A percentile compares a stretch with the other conserved stretches of the same genome.
Evolutionary conservation across 768 basidiomycete species (phyloP).

Genomic region (Lentinula sp.): DNA sequence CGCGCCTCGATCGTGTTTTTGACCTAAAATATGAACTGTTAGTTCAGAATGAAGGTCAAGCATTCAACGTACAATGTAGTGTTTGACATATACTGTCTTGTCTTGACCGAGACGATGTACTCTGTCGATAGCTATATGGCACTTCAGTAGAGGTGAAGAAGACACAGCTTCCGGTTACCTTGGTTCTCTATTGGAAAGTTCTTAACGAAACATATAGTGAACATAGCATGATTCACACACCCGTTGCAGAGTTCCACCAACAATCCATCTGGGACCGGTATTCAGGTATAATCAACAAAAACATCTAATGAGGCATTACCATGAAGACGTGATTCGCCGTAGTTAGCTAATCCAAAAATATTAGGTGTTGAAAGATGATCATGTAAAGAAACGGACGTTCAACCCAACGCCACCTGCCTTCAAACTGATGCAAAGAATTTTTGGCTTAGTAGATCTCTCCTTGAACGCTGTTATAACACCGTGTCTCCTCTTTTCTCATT

Average conservation of each 20-base stretch:
- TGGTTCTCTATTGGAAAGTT: constrained; percentile 48
- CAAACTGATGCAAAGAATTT: constrained; percentile 71
- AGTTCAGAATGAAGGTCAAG: background rate
- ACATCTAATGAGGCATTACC: constrained; percentile 29
- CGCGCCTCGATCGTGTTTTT: constrained; percentile 73
- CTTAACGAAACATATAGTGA: background rate
- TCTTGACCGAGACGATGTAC: constrained; percentile 85
- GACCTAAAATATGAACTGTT: constrained; percentile 34
- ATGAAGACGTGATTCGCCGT: constrained; percentile 83
- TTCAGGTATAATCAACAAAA: background rate
- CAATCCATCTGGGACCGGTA: constrained; percentile 69
- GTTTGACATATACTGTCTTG: constrained; percentile 75
- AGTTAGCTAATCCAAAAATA: constrained; percentile 45
- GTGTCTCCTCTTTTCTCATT: constrained; percentile 42
- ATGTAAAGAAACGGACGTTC: constrained; percentile 30
- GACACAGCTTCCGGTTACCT: constrained; percentile 32
- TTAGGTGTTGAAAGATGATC: background rate
- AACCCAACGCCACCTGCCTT: constrained; percentile 92
- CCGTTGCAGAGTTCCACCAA: constrained; percentile 82
- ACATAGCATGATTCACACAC: background rate
- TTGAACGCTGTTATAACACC: constrained; percentile 77
- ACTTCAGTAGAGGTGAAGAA: background rate
- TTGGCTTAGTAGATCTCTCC: constrained; percentile 58
- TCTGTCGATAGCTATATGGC: constrained; percentile 64
- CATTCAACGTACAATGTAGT: constrained; percentile 62